A percentile compares a stretch with the other conserved stretches of the same genome.
phyloP scores from a whole-genome alignment of 768 basidiomycete genomes.

The Melanogaster broomeanus region DNA sequence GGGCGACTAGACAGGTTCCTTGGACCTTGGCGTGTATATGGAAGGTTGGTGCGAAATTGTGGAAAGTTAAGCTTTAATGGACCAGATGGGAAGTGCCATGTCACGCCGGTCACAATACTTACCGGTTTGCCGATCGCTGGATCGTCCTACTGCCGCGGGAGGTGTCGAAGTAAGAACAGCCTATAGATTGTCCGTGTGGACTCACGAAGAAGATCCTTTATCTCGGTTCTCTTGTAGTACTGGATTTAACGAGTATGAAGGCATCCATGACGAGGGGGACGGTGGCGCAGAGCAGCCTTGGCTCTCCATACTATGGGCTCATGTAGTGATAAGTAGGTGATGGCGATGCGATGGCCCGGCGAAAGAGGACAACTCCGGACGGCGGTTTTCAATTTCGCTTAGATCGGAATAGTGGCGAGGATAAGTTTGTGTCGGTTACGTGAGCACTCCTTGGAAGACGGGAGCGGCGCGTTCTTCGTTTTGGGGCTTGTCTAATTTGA shows the following conservation, averaged over 20 bases:
- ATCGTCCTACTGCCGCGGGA: slow-evolving; percentile 35
- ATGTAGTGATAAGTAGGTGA: not conserved
- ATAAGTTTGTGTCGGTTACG: slow-evolving; percentile 14
- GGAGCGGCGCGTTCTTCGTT: not conserved
- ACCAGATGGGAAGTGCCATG: slow-evolving; percentile 15
- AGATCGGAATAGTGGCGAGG: slow-evolving; percentile 31
- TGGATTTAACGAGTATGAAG: not conserved
- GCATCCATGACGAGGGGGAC: not conserved
- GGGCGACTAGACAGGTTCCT: not conserved
- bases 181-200: slow-evolving; percentile 1
- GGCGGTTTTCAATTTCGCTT: slow-evolving; percentile 29
- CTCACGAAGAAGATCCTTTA: not conserved
- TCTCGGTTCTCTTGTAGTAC: not conserved
- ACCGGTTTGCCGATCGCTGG: slow-evolving; percentile 26
- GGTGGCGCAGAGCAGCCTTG: not conserved
- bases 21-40: not conserved
- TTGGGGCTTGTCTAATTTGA: not conserved
- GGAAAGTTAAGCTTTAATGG: slow-evolving; percentile 7
- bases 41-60: slow-evolving; percentile 9
- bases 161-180: slow-evolving; percentile 5
- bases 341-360: too few relatives aligned
- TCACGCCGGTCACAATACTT: slow-evolving; percentile 19
- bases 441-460: slow-evolving; percentile 3
- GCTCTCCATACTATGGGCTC: not conserved
- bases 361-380: slow-evolving; percentile 10